A percentile compares a stretch with the other conserved stretches of the same genome.
Evolutionary conservation across 2,329 filamentous ascomycete genomes (phyloP).

Genomic region (Phialophora chinensis): DNA sequence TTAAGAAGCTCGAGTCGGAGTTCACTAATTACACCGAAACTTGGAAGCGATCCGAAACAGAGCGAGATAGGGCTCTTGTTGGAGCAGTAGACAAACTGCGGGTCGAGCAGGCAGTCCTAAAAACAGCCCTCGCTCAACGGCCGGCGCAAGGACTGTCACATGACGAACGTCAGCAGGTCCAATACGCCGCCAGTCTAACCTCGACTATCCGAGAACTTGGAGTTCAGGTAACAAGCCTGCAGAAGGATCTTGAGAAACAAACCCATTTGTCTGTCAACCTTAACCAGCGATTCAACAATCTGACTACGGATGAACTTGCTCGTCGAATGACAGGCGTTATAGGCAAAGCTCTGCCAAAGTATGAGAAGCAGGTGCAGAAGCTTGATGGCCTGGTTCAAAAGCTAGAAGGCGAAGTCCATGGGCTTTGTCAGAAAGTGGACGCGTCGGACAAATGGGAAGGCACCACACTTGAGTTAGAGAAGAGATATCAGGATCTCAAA

Average conservation of each 20-base stretch:
- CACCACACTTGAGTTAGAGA: neutral
- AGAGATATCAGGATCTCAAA: neutral
- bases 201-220: conserved; percentile 8
- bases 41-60: neutral
- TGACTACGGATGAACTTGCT: conserved; percentile 20
- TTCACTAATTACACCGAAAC: neutral
- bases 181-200: conserved; percentile 1
- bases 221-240: neutral
- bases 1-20: conserved; percentile 2
- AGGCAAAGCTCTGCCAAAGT: conserved; percentile 21
- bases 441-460: neutral
- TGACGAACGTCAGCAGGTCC: conserved; percentile 7
- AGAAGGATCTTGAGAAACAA: conserved; percentile 16
- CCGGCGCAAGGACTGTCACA: neutral
- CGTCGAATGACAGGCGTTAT: conserved; percentile 22
- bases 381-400: conserved; percentile 16
- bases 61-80: neutral
- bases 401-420: conserved; percentile 5
- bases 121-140: neutral
- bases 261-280: conserved; percentile 20
- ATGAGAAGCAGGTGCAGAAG: conserved; percentile 24
- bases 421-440: neutral
- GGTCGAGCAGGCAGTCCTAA: neutral
- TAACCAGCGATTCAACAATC: conserved; percentile 29
- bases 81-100: neutral